Evolutionary conservation across 805 yeast genomes (phyloP).

Genomic region (Zygoascus ofunaensis): DNA sequence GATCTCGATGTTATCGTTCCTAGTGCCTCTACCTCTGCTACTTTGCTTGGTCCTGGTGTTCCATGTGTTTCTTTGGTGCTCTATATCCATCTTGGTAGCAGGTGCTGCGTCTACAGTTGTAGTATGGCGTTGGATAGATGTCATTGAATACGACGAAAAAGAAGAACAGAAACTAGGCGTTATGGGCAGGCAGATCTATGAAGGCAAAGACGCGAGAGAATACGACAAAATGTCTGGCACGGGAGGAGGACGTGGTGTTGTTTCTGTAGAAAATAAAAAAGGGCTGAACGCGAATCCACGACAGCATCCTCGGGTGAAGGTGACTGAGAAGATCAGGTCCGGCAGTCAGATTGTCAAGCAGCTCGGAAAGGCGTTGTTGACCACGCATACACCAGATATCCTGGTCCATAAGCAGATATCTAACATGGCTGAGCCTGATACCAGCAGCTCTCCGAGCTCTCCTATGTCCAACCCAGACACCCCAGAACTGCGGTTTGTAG

Average conservation of each 20-base stretch:
- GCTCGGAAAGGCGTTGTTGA: not conserved
- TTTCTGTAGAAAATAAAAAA: not conserved
- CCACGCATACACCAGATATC: not conserved
- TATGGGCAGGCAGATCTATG: conserved; percentile 51
- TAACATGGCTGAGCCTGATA: not conserved
- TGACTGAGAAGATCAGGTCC: not conserved
- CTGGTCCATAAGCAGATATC: not conserved
- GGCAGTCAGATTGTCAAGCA: not conserved
- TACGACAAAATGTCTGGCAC: conserved; percentile 6
- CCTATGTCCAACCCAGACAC: not conserved
- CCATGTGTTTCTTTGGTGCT: conserved; percentile 43
- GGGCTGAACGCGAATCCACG: not conserved
- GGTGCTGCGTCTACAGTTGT: conserved; percentile 44
- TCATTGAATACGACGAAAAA: conserved; percentile 43
- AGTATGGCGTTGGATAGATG: conserved; percentile 60
- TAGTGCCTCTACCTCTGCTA: conserved; percentile 32
- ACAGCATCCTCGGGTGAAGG: not conserved
- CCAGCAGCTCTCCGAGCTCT: not conserved
- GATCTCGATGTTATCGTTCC: conserved; percentile 34
- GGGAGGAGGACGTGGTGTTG: conserved; percentile 4
- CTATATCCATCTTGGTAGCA: conserved; percentile 37
- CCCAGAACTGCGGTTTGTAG: not conserved
- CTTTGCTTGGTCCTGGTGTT: conserved; percentile 7
- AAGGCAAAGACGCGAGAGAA: conserved; percentile 22
- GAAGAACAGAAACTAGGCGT: conserved; percentile 46